phyloP scores from a whole-genome alignment of 2,329 filamentous ascomycete species.

The Westerdykella sp. region DNA sequence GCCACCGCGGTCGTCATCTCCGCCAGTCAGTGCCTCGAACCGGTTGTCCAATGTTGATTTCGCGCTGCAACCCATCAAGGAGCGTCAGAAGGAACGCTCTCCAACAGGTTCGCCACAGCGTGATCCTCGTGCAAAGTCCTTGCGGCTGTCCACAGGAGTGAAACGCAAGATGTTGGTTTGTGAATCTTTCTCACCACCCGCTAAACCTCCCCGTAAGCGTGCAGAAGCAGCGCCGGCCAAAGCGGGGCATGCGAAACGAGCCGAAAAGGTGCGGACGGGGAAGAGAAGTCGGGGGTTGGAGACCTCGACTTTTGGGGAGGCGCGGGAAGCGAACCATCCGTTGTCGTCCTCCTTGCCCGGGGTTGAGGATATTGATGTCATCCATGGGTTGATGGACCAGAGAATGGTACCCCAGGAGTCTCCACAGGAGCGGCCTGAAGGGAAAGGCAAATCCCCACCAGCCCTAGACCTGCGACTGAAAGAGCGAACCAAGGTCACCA shows the following conservation, averaged over 20 bases:
- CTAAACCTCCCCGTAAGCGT: not conserved
- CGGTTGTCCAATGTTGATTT: conserved; percentile 31
- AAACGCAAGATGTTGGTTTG: conserved; percentile 41
- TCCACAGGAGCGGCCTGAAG: not conserved
- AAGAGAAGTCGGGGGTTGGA: conserved; percentile 2
- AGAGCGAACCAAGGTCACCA: no score
- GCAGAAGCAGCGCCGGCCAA: no score
- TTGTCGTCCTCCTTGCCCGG: conserved; percentile 5
- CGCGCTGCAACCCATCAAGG: conserved; percentile 12
- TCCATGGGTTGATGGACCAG: conserved; percentile 27
- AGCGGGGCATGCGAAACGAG: conserved; percentile 1
- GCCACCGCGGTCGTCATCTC: conserved; percentile 27
- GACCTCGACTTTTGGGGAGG: no score
- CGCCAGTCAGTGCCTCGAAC: conserved; percentile 34
- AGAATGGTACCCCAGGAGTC: conserved; percentile 13
- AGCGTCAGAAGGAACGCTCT: conserved; percentile 4
- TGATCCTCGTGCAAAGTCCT: conserved; percentile 26
- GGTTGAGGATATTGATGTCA: conserved; percentile 22
- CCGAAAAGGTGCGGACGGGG: conserved; percentile 1
- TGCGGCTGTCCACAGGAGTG: conserved; percentile 36
- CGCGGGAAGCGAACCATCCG: no score
- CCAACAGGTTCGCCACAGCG: conserved; percentile 13
- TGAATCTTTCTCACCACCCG: conserved; percentile 27
- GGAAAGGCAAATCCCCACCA: no score
- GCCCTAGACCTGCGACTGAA: no score